Base-by-base conservation (phyloP, 164 flowering plant genomes). In the Vitis cinerea region DNA sequence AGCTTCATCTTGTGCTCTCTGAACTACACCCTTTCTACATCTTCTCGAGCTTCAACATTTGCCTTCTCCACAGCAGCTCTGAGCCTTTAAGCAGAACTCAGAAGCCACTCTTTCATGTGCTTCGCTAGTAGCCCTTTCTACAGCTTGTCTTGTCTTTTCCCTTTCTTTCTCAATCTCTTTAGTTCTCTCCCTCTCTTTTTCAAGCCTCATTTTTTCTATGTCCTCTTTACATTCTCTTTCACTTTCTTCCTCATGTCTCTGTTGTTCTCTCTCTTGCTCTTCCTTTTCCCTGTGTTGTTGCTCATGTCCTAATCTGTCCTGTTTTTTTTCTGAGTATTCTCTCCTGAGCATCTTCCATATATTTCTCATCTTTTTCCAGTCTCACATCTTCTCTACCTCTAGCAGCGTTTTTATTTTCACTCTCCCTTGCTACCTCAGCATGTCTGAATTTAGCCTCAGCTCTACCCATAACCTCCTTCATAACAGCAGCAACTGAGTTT, bases 401-500 rank as follows among this genome's bases (percentile, higher is more conserved):
- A 68, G 82, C 75, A 72, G 87, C 79, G 78, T 81, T 91, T 37
- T 84, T 82, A 77, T 78, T 76, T 70, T 84, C 97, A 74, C 92
- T 90, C 79, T 89, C 96, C 74, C 92, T 86, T 60, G 85, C 83
- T 74, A 84, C 98, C 78, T 75, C 89, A 37, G 93, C 97, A 75
- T 90, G 90, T 69, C 87, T 89, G 63, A 94, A 86, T 73, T 89
- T 91, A 55, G 94, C 93, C 85, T 94, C 96, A 61, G 97, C 98
- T 75, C 81, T 90, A 70, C 88, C 93, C 98, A 91, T 87, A 19
- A 90, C 97, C 66, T 85, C 91, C 74, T 91, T 87, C 91, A 84
- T 88, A 10, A 86, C 93, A 66, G 72, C 71, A 72, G 75, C 70
- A 71, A 68, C 82, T 15, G 88, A 86, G 75, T 81, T 85, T 66